These are phyloP conservation scores for Aphanomyces astaci DNA, from an alignment of 352 stramenopile genomes.

Conservation along the genomic window DNA sequence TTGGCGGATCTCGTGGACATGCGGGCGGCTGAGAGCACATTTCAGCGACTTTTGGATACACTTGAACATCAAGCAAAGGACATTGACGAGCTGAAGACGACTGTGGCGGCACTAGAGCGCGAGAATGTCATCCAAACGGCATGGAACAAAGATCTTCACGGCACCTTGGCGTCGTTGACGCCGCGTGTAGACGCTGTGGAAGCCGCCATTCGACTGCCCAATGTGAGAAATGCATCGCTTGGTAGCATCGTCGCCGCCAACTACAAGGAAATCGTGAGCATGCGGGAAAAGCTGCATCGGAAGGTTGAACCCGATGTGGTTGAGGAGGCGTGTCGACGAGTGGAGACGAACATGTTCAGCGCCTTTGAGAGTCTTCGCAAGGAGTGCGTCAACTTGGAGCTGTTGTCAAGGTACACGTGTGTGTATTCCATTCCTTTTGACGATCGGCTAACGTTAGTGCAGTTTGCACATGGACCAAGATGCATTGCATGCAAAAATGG, in stretches of 20 bases:
- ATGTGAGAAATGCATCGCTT: background rate
- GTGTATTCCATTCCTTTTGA: background rate
- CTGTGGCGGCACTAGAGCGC: background rate
- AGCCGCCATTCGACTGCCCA: background rate
- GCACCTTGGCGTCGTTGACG: background rate
- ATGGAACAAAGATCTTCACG: background rate
- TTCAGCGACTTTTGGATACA: background rate
- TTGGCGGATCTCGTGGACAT: slow-evolving; percentile 7
- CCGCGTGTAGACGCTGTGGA: background rate
- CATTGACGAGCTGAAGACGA: background rate
- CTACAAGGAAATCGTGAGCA: slow-evolving; percentile 9
- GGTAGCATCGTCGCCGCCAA: background rate
- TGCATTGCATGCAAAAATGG: background rate
- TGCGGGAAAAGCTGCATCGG: background rate
- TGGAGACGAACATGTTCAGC: background rate
- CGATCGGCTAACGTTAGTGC: background rate
- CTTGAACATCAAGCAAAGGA: background rate
- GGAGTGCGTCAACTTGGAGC: background rate
- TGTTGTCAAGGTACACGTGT: background rate
- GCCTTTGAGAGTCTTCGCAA: background rate
- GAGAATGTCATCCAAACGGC: background rate
- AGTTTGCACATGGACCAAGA: slow-evolving; percentile 6
- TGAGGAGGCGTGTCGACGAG: background rate
- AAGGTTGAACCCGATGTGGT: background rate
- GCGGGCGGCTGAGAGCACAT: background rate